Evolutionary conservation across 768 basidiomycete species (phyloP), one percentile per base, ranked within the genome.

Genomic region (Russula griseocarnosa): DNA sequence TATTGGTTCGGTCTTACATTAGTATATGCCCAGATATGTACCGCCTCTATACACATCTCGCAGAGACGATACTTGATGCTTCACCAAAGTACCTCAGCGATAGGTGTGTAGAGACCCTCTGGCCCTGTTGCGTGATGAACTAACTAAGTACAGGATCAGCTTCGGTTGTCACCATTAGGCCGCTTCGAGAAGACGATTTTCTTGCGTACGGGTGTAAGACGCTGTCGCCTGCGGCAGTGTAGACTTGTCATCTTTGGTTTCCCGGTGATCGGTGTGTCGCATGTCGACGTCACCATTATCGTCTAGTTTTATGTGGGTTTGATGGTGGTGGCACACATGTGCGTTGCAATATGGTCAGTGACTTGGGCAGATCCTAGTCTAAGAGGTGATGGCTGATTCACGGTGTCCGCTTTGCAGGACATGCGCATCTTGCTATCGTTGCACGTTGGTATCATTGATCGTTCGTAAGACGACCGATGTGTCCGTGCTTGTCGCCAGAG

Each of bases 341-440:
- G 55, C 84, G 82, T 65, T 81, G 77, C 36, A 97, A 79, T 47
- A 97, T 83, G 3, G 90, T 94, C 32, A 92, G 79, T 0, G 94
- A 92, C 71, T 92, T 95, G 3, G 87, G 76, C 8, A 98, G 79
- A 51, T 75, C 94, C 94, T 71, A 5, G 28, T 98, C 95, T 6
- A 98, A 84, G 32, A 94, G 79, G 70, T 97, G 93, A 74, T 94
- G 87, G 13, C 94, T 94, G 64, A 98, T 89, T 60, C 80, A 74
- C 7, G 96, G 79, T 3, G 86, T 92, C 5, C 91, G 86, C 68
- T 87, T 90, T 36, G 34, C 9, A 10, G 32, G 32, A 32, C 32
- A 36, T 36, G 11, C 55, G 70, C 69, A 88, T 87, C 69, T 79
- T 79, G 30, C 71, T 63, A 6, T 61, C 74, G 8, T n/a, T n/a